These are phyloP conservation scores for Tolypocladium sp. DNA, from an alignment of 2,329 filamentous ascomycete genomes.

Conservation along the genomic window DNA sequence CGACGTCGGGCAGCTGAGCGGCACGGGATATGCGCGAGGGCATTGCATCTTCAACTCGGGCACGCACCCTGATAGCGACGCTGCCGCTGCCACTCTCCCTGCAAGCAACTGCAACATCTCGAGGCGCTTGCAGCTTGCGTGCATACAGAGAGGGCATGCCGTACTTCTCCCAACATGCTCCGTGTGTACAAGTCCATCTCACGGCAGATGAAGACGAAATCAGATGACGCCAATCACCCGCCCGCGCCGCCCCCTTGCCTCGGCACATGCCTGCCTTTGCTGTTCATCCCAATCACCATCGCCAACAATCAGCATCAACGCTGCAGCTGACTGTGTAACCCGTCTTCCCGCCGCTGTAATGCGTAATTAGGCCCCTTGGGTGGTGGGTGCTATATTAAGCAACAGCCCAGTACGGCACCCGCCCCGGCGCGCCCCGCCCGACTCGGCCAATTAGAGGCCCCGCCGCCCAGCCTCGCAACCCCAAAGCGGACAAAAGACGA, in stretches of 20 bases:
- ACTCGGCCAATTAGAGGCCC: background rate
- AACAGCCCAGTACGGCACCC: background rate
- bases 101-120: background rate
- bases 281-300: background rate
- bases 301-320: background rate
- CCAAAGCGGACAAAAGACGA: slow-evolving; percentile 1
- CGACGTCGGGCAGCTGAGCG: background rate
- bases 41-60: too few relatives aligned
- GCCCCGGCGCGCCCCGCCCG: background rate
- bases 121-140: background rate
- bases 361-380: background rate
- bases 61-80: too few relatives aligned
- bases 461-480: background rate
- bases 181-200: too few relatives aligned
- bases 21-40: background rate
- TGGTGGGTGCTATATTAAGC: background rate
- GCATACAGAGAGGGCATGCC: background rate
- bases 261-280: background rate
- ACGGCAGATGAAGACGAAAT: too few relatives aligned
- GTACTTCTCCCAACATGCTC: too few relatives aligned
- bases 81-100: background rate
- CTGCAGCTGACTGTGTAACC: background rate
- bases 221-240: too few relatives aligned
- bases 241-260: background rate
- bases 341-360: too few relatives aligned